Base-by-base conservation (phyloP, 1,284 basidiomycete species). In the Trichosporon sp. region DNA sequence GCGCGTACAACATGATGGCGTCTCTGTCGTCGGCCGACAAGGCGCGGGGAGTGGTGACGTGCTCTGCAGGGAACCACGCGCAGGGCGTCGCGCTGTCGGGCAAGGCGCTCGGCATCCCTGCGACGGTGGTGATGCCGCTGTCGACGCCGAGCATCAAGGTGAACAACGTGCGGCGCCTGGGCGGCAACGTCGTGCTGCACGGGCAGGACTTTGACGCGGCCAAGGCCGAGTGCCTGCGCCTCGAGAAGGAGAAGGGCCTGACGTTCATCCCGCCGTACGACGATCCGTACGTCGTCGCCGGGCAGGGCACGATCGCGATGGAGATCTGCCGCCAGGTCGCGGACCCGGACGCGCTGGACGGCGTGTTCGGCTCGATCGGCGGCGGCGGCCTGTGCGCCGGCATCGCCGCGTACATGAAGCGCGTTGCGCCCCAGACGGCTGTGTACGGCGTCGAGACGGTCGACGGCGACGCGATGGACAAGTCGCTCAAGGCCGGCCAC, bases 1-100 rank as follows among this genome's bases (percentile, higher is more conserved):
- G 97, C 27, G 97, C 97, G 21, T 99, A 97, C 86, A 99, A 99
- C 84, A 93, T 98, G 82, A 99, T 99, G 97, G 92, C 93, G 6
- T 89, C 89, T 82, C 85, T 99, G 58, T 86, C 87, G 11, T 89
- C 91, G 27, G 93, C 95, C 70, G 95, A 98, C 76, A 88, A 95
- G 73, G 94, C 93, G 92, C 96, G 95, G 83, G 97, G 97, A 70
- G 97, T 99, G 74, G 88, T 99, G 69, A 98, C 97, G 51, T 99
- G 96, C 81, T 96, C 93, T 78, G 97, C 95, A 70, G 95, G 97
- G 23, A 99, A 99, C 79, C 97, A 99, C 83, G 97, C 97, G 0
- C 97, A 99, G 83, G 97, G 97, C 31, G 97, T 99, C 47, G 97
- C 97, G 1, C 87, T 99, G 66, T 95, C 96, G 9, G 95, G 95